Base-by-base conservation (phyloP, 108 stramenopile species). In the Cyclotella distinguenda region DNA sequence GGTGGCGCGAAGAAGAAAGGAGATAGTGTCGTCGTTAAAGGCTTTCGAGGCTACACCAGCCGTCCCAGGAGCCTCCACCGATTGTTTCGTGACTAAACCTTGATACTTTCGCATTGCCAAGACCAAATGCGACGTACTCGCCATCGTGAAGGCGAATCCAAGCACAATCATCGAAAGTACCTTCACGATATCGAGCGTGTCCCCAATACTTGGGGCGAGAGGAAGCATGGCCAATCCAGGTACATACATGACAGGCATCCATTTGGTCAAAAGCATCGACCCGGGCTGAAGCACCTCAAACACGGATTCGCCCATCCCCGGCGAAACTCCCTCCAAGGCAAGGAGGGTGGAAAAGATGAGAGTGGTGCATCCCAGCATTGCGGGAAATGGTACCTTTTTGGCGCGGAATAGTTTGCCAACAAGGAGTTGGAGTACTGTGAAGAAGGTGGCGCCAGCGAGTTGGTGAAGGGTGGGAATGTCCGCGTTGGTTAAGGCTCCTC, bases 231-330 rank as follows among this genome's bases (percentile, higher is more conserved):
- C 87, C 56, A 93, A 60, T 35, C 88, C 85, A n/a, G 92, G 92
- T 12, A 93, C 89, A 52, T 90, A 93, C 69, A 93, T 82, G 12
- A 87, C 85, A 3, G 89, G 86, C 21, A 93, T 68, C 92, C 92
- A 93, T 48, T 90, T 90, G 31, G 92, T 80, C 64, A 93, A 68
- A 6, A 90, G 48, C 32, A 64, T 80, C 3, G 89, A 42, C 31
- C 86, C 92, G 1, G 92, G 92, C 27, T 67, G 53, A 46, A 93
- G 60, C 28, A 58, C 25, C 19, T 76, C 50, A 54, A 75, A 83
- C 3, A 81, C 80, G 13, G 64, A 31, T 32, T 85, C 80, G 27
- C 85, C 88, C 39, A 64, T 34, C 23, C 84, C 84, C 19, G 85
- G 86, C 15, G 39, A n/a, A 16, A 88, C 30, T 18, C 44, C 31